Conservation (phyloP, 306 rosid species). For the Coriaria nepalensis region DNA sequence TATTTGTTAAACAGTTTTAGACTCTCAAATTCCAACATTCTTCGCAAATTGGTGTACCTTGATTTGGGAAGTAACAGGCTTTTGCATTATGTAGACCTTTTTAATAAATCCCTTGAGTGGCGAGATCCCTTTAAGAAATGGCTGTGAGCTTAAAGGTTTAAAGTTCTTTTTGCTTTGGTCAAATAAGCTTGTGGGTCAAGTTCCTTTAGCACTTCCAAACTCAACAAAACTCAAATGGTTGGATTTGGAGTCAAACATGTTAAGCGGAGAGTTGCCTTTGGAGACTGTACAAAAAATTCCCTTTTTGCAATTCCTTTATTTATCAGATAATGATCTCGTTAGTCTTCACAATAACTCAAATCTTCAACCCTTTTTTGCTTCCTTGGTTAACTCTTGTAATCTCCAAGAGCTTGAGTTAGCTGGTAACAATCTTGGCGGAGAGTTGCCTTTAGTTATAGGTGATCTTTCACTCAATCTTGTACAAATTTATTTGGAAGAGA, state of each 20-base stretch:
- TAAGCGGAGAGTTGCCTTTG: constrained; percentile 53
- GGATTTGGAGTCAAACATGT: constrained; percentile 64
- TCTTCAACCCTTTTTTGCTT: constrained; percentile 67
- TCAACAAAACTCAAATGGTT: constrained; percentile 70
- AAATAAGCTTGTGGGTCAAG: constrained; percentile 46
- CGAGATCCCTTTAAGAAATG: constrained; percentile 40
- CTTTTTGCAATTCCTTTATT: constrained; percentile 52
- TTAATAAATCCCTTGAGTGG: constrained; percentile 75
- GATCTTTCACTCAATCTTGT: constrained; percentile 51
- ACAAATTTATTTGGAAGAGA: constrained; percentile 50
- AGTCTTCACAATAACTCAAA: constrained; percentile 73
- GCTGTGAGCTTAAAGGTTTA: constrained; percentile 42
- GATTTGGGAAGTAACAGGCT: constrained; percentile 61
- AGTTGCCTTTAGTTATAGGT: constrained; percentile 58
- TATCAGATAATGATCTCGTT: constrained; percentile 58
- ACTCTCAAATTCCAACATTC: too few relatives aligned
- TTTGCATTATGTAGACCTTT: constrained; percentile 62
- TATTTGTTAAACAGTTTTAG: too few relatives aligned
- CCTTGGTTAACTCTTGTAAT: constrained; percentile 42
- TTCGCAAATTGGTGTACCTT: constrained; percentile 49
- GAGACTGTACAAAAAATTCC: constrained; percentile 40
- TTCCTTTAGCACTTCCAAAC: constrained; percentile 59
- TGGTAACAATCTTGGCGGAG: constrained; percentile 68
- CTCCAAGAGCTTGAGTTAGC: constrained; percentile 79
- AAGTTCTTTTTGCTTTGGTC: constrained; percentile 75